phyloP scores from a whole-genome alignment of 2,329 filamentous ascomycete species.

The Exophiala sp. region DNA sequence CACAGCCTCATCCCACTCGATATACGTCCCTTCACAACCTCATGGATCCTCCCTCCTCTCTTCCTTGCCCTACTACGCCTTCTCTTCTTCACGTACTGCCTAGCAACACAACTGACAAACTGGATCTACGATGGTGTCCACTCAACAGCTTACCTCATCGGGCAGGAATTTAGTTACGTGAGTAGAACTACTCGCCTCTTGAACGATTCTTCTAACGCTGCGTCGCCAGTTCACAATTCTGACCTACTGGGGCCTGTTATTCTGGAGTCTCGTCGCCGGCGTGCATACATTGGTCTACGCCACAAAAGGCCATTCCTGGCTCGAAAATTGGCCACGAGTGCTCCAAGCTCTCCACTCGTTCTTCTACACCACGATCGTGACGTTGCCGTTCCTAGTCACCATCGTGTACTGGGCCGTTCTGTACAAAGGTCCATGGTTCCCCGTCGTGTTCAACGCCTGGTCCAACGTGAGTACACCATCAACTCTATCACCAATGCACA shows the following conservation, averaged over 20 bases:
- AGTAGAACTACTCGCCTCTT: too few species aligned
- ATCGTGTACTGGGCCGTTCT: slow-evolving; percentile 68
- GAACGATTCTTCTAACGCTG: too few species aligned
- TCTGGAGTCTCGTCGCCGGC: slow-evolving; percentile 69
- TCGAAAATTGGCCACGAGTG: slow-evolving; percentile 57
- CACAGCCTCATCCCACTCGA: slow-evolving; percentile 10
- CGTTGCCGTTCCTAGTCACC: slow-evolving; percentile 66
- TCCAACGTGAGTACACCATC: slow-evolving; percentile 37
- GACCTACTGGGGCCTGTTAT: slow-evolving; percentile 77
- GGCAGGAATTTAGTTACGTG: slow-evolving; percentile 64
- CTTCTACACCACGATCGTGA: slow-evolving; percentile 61
- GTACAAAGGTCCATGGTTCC: slow-evolving; percentile 53
- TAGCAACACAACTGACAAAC: slow-evolving; percentile 60
- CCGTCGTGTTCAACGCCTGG: slow-evolving; percentile 53
- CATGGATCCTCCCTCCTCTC: slow-evolving; percentile 69
- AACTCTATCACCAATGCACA: background rate
- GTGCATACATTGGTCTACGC: slow-evolving; percentile 68
- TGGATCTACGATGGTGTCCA: slow-evolving; percentile 20
- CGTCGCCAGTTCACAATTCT: slow-evolving; percentile 63
- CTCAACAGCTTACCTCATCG: slow-evolving; percentile 33
- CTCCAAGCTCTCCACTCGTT: slow-evolving; percentile 64
- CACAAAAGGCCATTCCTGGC: slow-evolving; percentile 47
- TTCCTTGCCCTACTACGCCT: slow-evolving; percentile 45
- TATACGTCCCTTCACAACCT: slow-evolving; percentile 69
- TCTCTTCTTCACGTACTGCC: slow-evolving; percentile 59